Base-by-base conservation (phyloP, 1,284 basidiomycete genomes). In the Ceratobasidium sp. region DNA sequence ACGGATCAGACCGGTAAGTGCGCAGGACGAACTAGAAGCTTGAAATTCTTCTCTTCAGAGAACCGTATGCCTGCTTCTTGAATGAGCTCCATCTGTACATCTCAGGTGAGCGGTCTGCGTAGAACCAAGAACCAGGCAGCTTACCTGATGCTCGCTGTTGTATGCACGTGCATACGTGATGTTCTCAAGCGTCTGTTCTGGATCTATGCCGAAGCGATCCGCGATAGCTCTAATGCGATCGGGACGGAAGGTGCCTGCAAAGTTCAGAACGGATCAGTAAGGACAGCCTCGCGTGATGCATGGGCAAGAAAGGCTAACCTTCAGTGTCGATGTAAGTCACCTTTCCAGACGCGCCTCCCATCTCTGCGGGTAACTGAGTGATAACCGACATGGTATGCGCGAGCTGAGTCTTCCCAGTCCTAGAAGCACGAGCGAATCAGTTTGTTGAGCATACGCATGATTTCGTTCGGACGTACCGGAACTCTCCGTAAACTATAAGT, bases 321-420 rank as follows among this genome's bases (percentile, higher is more conserved):
- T 97, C 95, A 0, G 95, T 96, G 80, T 96, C 95, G 74, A 97
- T 94, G 80, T 94, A 97, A 77, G 95, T 95, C 43, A 96, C 91
- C 84, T 96, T 97, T 59, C 95, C 95, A 28, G 90, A 87, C 0
- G 93, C 95, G 9, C 95, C 95, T 14, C 95, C 95, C 79, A 96
- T 87, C 71, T 97, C 95, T 3, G 89, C 84, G 26, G 96, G 95
- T 43, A 98, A 86, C 79, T 98, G 96, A 2, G 93, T 83, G 8
- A 95, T 84, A 13, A 98, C 93, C 77, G 93, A 94, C 85, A 97
- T 91, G 8, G 95, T 98, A 82, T 97, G 95, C 30, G 93, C 93
- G 50, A 97, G 84, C 79, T 97, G 95, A 5, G 95, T 97, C 83
- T 97, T 95, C 49, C 93, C 93, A 0, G 93, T 95, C 23, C 92